phyloP scores from a whole-genome alignment of 2,329 filamentous ascomycete genomes.

The Aspergillus calidoustus region DNA sequence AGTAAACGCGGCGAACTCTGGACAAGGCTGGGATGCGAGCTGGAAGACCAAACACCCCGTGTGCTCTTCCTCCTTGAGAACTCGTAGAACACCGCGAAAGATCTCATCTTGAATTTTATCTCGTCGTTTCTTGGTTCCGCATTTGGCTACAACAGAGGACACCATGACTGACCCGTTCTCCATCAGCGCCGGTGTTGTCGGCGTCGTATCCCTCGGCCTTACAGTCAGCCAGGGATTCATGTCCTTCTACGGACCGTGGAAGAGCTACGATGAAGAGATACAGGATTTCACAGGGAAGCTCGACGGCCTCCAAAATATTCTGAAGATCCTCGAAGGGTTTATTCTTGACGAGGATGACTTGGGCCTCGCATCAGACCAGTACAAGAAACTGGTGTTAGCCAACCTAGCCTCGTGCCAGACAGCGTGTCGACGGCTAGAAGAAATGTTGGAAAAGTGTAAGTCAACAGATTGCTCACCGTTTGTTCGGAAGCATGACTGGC shows the following conservation, averaged over 20 bases:
- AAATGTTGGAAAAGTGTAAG: conserved; percentile 4
- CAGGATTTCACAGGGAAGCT: conserved; percentile 8
- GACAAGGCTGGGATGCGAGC: background rate
- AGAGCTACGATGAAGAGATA: conserved; percentile 18
- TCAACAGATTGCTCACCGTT: conserved; percentile 8
- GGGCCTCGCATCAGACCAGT: conserved; percentile 10
- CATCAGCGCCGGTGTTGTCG: conserved; percentile 5
- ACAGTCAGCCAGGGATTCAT: conserved; percentile 19
- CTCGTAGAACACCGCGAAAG: background rate
- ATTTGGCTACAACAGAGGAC: background rate
- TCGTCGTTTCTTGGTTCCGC: background rate
- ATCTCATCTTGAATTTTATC: background rate
- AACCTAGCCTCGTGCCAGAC: conserved; percentile 14
- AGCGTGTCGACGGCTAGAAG: background rate
- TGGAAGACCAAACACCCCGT: background rate
- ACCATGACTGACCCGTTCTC: conserved; percentile 28
- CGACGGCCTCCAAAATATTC: conserved; percentile 5
- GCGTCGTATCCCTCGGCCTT: conserved; percentile 23
- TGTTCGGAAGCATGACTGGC: background rate
- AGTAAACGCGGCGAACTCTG: background rate
- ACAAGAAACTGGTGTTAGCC: conserved; percentile 9
- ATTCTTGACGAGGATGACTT: conserved; percentile 8
- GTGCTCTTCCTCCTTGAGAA: background rate
- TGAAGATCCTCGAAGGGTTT: conserved; percentile 14
- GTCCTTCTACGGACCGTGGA: conserved; percentile 20